A percentile compares a stretch with the other conserved stretches of the same genome.
These are phyloP conservation scores for Cicer bijugum DNA, from an alignment of 306 rosid species.

Conservation along the genomic window DNA sequence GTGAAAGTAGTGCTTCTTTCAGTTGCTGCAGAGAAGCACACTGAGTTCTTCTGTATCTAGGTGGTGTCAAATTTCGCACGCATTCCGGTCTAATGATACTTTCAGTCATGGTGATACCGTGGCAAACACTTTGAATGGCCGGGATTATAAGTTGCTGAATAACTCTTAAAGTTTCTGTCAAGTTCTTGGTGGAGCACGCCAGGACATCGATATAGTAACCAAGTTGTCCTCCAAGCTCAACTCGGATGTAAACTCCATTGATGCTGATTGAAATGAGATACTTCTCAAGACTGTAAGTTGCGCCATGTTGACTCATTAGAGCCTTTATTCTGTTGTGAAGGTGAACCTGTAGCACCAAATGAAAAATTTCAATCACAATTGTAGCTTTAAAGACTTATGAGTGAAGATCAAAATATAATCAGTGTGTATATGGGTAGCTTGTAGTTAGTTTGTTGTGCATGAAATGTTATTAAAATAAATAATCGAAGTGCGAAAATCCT, in stretches of 20 bases:
- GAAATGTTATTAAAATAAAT: not conserved
- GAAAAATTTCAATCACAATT: constrained; percentile 38
- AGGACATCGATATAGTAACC: constrained; percentile 78
- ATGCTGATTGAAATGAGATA: constrained; percentile 76
- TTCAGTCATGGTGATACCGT: constrained; percentile 81
- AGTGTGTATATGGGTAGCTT: not conserved
- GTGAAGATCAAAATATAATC: not conserved
- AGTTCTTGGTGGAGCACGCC: constrained; percentile 83
- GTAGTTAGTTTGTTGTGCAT: constrained; percentile 3
- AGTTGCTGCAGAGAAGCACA: constrained; percentile 67
- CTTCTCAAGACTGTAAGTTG: constrained; percentile 91
- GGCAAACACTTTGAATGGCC: constrained; percentile 76
- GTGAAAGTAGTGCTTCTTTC: constrained; percentile 81
- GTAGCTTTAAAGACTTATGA: not conserved
- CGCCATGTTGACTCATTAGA: constrained; percentile 78
- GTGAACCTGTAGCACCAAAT: constrained; percentile 68
- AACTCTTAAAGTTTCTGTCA: constrained; percentile 81
- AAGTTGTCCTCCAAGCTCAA: constrained; percentile 87
- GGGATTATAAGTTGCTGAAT: constrained; percentile 81
- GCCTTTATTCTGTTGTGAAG: constrained; percentile 79
- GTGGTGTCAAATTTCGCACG: constrained; percentile 72
- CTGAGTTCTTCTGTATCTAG: constrained; percentile 78
- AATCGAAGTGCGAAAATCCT: constrained; percentile 13
- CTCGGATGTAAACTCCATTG: constrained; percentile 82
- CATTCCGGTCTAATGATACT: constrained; percentile 83